Evolutionary conservation across 2,329 filamentous ascomycete species (phyloP).

Genomic region (Zymoseptoria brevis): DNA sequence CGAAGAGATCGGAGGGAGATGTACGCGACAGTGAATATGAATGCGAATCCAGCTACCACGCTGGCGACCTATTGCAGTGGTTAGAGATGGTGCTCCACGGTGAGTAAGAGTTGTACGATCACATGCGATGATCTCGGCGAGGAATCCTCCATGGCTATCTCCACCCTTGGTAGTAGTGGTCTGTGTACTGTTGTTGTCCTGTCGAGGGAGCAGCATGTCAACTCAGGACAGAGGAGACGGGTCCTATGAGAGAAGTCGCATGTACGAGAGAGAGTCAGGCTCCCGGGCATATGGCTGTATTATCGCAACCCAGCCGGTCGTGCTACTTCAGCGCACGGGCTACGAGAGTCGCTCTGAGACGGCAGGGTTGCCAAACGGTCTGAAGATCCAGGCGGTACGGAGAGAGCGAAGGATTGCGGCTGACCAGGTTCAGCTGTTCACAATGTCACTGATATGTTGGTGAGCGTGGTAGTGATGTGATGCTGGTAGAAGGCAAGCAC

Average conservation of each 20-base stretch:
- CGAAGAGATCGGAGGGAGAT: slow-evolving; percentile 11
- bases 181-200: background rate
- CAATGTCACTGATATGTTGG: background rate
- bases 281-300: background rate
- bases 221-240: background rate
- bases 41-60: slow-evolving; percentile 8
- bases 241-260: background rate
- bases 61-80: slow-evolving; percentile 10
- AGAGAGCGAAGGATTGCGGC: background rate
- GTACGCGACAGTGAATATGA: slow-evolving; percentile 7
- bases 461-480: background rate
- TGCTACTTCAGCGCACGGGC: background rate
- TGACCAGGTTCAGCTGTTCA: background rate
- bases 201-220: background rate
- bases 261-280: background rate
- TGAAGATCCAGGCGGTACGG: background rate
- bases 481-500: background rate
- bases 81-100: background rate
- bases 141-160: background rate
- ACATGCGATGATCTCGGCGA: background rate
- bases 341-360: background rate
- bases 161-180: background rate
- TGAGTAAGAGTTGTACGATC: background rate
- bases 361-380: background rate
- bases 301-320: background rate